Conservation (phyloP, 768 basidiomycete species). For the Ramaria sp. region DNA sequence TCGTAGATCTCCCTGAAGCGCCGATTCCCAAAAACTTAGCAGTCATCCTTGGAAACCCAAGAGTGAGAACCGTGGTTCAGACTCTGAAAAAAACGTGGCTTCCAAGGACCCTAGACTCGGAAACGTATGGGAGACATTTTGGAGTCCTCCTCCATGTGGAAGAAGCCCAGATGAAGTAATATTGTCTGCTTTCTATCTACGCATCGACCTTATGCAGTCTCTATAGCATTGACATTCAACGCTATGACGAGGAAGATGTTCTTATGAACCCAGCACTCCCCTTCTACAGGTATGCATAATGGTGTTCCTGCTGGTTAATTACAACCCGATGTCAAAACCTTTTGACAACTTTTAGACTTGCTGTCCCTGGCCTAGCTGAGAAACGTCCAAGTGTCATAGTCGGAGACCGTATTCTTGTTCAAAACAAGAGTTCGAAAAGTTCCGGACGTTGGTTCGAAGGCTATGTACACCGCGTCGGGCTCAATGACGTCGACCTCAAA, state of each 20-base stretch:
- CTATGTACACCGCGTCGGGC: constrained; percentile 37
- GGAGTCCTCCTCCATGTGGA: constrained; percentile 38
- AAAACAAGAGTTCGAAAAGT: constrained; percentile 8
- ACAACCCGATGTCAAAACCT: background rate
- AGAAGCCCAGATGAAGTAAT: constrained; percentile 36
- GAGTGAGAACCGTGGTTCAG: constrained; percentile 18
- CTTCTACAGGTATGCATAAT: constrained; percentile 21
- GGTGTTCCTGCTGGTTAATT: background rate
- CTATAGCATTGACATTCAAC: constrained; percentile 20
- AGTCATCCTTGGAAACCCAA: constrained; percentile 21
- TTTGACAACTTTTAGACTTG: constrained; percentile 23
- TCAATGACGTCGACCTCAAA: constrained; percentile 31
- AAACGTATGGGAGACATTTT: constrained; percentile 35
- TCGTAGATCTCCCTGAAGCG: constrained; percentile 11
- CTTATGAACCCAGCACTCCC: constrained; percentile 22
- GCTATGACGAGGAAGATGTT: constrained; percentile 28
- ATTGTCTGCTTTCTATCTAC: constrained; percentile 21
- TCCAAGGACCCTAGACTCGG: constrained; percentile 23
- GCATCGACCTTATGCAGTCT: background rate
- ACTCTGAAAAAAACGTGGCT: constrained; percentile 24
- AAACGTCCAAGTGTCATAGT: constrained; percentile 47
- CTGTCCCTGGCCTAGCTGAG: constrained; percentile 46
- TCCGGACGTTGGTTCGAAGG: constrained; percentile 24
- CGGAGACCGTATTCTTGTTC: constrained; percentile 33
- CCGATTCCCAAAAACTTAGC: background rate